Evolutionary conservation across 2,329 filamentous ascomycete species (phyloP).

Genomic region (Colletotrichum musicola): DNA sequence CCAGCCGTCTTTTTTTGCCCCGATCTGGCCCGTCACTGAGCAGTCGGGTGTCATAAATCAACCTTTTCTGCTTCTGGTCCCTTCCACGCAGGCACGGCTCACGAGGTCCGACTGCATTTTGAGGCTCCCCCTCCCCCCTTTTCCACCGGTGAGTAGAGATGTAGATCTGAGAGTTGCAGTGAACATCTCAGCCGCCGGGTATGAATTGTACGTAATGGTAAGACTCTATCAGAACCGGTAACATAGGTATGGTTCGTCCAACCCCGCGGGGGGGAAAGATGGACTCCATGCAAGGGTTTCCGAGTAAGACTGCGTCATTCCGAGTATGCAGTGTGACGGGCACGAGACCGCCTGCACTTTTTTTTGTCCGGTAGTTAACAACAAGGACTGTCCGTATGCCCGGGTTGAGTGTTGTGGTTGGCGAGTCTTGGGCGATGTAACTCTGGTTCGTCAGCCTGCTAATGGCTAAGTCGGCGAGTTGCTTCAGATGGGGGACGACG

Average conservation of each 20-base stretch:
- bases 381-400: too few relatives aligned
- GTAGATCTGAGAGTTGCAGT: too few relatives aligned
- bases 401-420: not conserved
- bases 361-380: not conserved
- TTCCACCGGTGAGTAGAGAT: too few relatives aligned
- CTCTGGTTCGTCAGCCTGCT: not conserved
- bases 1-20: conserved; percentile 6
- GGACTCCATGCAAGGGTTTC: not conserved
- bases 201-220: not conserved
- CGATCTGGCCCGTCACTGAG: not conserved
- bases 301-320: conserved; percentile 24
- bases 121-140: not conserved
- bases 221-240: too few relatives aligned
- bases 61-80: not conserved
- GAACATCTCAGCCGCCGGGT: not conserved
- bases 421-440: not conserved
- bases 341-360: conserved; percentile 23
- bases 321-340: conserved; percentile 7
- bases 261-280: not conserved
- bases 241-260: not conserved
- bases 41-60: not conserved
- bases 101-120: not conserved
- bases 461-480: not conserved
- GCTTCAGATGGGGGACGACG: not conserved
- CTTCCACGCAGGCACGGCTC: not conserved